Evolutionary conservation across 2,329 filamentous ascomycete species (phyloP).

Genomic region (Paradendryphiella salina): DNA sequence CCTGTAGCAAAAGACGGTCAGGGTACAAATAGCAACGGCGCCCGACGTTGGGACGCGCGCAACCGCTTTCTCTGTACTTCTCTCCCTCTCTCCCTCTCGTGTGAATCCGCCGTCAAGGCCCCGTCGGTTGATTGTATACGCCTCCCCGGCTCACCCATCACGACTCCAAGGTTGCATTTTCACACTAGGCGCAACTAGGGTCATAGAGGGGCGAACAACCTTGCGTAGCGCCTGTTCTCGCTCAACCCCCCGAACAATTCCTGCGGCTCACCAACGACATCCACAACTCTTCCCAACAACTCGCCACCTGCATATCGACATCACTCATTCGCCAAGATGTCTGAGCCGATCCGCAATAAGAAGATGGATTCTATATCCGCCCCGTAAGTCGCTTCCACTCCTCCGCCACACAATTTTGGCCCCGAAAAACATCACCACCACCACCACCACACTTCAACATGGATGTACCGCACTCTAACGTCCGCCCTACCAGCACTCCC

Average conservation of each 20-base stretch:
- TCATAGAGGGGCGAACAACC: conserved; percentile 33
- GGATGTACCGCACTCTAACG: conserved; percentile 42
- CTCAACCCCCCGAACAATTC: conserved; percentile 42
- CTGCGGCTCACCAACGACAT: conserved; percentile 40
- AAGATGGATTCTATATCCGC: conserved; percentile 64
- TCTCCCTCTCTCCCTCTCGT: background rate
- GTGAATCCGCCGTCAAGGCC: background rate
- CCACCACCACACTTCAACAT: conserved; percentile 20
- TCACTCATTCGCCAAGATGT: conserved; percentile 55
- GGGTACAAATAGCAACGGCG: conserved; percentile 17
- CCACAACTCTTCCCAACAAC: conserved; percentile 38
- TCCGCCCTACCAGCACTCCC: conserved; percentile 70
- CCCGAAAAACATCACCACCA: conserved; percentile 18
- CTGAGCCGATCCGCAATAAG: conserved; percentile 70
- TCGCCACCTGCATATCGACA: conserved; percentile 33
- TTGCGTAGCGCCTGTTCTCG: conserved; percentile 30
- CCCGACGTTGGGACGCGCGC: background rate
- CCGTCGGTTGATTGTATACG: no score
- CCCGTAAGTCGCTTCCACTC: conserved; percentile 58
- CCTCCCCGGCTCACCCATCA: conserved; percentile 13
- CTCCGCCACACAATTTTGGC: conserved; percentile 33
- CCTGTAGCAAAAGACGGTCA: conserved; percentile 11
- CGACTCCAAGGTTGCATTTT: conserved; percentile 15
- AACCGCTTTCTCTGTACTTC: no score
- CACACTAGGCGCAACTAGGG: conserved; percentile 23